Evolutionary conservation across 305 asterid genomes (phyloP).

Genomic region (Nicotiana rustica): DNA sequence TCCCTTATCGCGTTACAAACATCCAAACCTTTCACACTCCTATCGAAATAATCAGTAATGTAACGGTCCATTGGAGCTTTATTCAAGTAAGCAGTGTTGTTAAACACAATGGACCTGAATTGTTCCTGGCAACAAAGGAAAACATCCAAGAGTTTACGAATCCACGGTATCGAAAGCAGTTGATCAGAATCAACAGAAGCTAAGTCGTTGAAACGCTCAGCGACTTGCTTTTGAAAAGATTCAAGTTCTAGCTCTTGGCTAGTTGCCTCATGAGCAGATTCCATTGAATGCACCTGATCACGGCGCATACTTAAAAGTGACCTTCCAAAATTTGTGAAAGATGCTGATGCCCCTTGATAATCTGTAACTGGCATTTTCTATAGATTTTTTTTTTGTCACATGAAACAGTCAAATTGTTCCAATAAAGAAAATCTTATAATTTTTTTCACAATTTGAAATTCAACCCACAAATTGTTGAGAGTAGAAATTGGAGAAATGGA

Average conservation of each 20-base stretch:
- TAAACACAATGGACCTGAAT: conserved; percentile 62
- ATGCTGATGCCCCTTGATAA: conserved; percentile 59
- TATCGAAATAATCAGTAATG: conserved; percentile 70
- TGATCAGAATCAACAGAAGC: conserved; percentile 51
- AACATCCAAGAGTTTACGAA: conserved; percentile 70
- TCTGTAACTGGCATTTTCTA: conserved; percentile 76
- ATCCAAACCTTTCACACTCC: conserved; percentile 83
- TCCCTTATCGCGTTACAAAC: conserved; percentile 92
- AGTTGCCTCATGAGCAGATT: conserved; percentile 51
- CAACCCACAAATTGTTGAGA: conserved; percentile 21
- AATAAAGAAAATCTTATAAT: conserved; percentile 14
- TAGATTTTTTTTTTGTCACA: conserved; percentile 31
- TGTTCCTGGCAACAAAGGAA: conserved; percentile 82
- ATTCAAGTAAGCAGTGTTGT: conserved; percentile 46
- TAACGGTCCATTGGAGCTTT: conserved; percentile 69
- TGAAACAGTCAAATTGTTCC: conserved; percentile 19
- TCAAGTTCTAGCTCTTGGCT: conserved; percentile 63
- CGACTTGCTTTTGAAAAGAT: conserved; percentile 66
- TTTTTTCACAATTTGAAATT: not conserved
- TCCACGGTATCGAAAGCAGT: conserved; percentile 75
- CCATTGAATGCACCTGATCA: conserved; percentile 89
- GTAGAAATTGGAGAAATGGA: conserved; percentile 4
- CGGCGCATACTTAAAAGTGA: conserved; percentile 70
- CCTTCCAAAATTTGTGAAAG: conserved; percentile 61
- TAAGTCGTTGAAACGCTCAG: conserved; percentile 65